These are phyloP conservation scores for Panellus pusillus DNA, from an alignment of 768 basidiomycete species.

Conservation along the genomic window DNA sequence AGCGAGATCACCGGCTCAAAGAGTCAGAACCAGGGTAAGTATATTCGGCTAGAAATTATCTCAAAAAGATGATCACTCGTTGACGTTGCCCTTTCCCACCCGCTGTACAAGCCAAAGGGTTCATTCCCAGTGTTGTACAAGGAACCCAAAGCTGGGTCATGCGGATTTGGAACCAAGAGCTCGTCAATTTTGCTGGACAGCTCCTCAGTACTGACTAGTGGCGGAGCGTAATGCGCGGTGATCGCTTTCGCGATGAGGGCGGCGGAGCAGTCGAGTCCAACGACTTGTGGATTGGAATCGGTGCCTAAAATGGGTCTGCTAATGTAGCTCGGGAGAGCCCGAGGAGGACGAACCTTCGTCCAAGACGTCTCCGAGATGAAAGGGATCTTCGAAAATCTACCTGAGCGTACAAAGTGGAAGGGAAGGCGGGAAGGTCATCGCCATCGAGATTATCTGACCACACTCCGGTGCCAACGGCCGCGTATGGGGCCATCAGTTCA, in stretches of 20 bases:
- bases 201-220: not conserved
- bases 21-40: too few species aligned
- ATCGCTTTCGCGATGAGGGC: not conserved
- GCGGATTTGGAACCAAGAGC: not conserved
- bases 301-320: not conserved
- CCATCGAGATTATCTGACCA: slow-evolving; percentile 1
- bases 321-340: not conserved
- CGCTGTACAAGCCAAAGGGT: not conserved
- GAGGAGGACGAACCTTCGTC: not conserved
- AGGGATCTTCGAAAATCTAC: not conserved
- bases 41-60: not conserved
- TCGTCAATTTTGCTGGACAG: slow-evolving; percentile 1
- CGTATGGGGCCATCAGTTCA: not conserved
- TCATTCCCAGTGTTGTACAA: slow-evolving; percentile 3
- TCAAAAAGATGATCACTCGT: not conserved
- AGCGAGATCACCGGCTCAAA: not conserved
- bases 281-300: not conserved
- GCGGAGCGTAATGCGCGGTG: not conserved
- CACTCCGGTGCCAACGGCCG: not conserved
- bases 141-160: slow-evolving; percentile 3
- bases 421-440: not conserved
- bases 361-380: slow-evolving; percentile 1
- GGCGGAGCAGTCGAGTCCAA: not conserved
- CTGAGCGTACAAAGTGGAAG: not conserved
- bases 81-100: not conserved